These are phyloP conservation scores for Pneumocystis sp. DNA, from an alignment of 1,139 yeast species.

Conservation along the genomic window DNA sequence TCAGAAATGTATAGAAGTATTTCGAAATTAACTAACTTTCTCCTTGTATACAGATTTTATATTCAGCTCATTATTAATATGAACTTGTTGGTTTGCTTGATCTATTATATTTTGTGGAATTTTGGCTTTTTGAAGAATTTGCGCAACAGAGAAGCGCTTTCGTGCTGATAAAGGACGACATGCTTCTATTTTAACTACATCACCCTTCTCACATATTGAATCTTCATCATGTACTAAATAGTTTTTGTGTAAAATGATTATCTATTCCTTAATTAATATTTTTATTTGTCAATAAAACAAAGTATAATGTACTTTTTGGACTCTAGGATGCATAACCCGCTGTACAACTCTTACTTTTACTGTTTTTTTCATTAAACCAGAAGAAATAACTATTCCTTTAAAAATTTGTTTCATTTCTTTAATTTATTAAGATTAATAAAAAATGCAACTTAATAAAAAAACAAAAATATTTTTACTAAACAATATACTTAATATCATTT, in stretches of 20 bases:
- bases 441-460: neutral
- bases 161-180: constrained; percentile 63
- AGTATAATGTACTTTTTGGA: neutral
- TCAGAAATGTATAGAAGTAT: neutral
- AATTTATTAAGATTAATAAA: neutral
- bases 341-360: constrained; percentile 79
- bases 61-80: neutral
- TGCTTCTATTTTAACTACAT: constrained; percentile 81
- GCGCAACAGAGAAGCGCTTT: constrained; percentile 87
- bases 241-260: constrained; percentile 63
- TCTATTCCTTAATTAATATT: constrained; percentile 38
- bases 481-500: neutral
- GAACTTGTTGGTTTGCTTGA: neutral
- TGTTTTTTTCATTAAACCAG: constrained; percentile 91
- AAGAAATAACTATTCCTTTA: constrained; percentile 83
- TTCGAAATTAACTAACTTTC: neutral
- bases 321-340: neutral
- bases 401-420: constrained; percentile 78
- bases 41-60: neutral
- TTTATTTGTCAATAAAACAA: neutral
- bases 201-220: constrained; percentile 80
- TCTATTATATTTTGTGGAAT: neutral
- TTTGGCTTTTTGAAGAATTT: constrained; percentile 46
- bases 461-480: neutral
- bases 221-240: constrained; percentile 90